phyloP scores from a whole-genome alignment of 164 flowering plant species.

The Akebia trifoliata region DNA sequence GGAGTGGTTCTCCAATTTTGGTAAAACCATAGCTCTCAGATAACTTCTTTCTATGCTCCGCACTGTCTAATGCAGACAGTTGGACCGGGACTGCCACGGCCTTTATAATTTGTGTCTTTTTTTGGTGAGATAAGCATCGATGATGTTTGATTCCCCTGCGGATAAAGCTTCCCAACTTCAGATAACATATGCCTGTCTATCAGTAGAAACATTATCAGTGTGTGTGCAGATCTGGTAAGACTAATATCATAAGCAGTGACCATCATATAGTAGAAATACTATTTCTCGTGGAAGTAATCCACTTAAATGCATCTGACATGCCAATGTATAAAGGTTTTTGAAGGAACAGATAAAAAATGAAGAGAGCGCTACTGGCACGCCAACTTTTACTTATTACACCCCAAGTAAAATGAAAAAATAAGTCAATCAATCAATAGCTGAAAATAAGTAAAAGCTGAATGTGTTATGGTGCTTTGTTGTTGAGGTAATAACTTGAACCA shows the following conservation, averaged over 20 bases:
- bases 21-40: constrained; percentile 80
- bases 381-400: too few species aligned
- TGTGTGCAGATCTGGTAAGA: neutral
- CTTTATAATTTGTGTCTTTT: constrained; percentile 21
- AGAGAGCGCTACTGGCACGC: too few species aligned
- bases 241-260: neutral
- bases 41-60: constrained; percentile 51
- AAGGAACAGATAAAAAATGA: too few species aligned
- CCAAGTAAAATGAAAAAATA: too few species aligned
- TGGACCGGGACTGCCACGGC: constrained; percentile 58
- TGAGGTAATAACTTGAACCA: too few species aligned
- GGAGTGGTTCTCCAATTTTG: constrained; percentile 85
- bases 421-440: too few species aligned
- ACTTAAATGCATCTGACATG: too few species aligned
- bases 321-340: too few species aligned
- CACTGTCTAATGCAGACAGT: constrained; percentile 34
- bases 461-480: too few species aligned
- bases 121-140: constrained; percentile 20
- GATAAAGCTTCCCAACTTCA: constrained; percentile 33
- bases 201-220: constrained; percentile 7
- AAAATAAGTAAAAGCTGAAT: too few species aligned
- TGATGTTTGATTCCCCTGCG: constrained; percentile 19
- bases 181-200: constrained; percentile 36
- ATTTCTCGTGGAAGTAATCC: too few species aligned
- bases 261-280: neutral